These are phyloP conservation scores for Leptomonas seymouri DNA, from an alignment of 208 protist species.

Conservation along the genomic window DNA sequence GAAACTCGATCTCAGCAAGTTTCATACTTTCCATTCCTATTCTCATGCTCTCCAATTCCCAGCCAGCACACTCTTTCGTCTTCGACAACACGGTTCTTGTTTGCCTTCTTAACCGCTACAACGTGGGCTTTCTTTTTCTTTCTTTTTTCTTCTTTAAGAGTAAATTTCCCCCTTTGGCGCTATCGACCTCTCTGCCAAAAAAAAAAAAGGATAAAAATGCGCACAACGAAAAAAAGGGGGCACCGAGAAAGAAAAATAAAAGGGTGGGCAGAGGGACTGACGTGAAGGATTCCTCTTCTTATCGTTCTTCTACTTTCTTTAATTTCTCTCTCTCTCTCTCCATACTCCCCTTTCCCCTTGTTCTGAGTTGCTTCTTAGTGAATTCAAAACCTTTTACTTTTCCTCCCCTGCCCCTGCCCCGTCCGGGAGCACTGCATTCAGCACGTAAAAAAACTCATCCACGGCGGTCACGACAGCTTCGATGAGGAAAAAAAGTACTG, in stretches of 20 bases:
- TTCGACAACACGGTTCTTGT: background rate
- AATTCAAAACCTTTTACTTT: background rate
- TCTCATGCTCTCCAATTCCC: too few relatives aligned
- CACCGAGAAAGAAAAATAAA: background rate
- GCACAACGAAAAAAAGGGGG: too few relatives aligned
- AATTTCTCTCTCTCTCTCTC: conserved; percentile 1
- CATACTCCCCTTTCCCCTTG: background rate
- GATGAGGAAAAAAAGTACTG: conserved; percentile 27
- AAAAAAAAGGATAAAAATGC: too few relatives aligned
- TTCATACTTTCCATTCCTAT: too few relatives aligned
- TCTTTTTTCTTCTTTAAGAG: too few relatives aligned
- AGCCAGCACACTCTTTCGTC: too few relatives aligned
- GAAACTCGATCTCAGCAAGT: too few relatives aligned
- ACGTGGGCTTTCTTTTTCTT: too few relatives aligned
- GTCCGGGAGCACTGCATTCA: background rate
- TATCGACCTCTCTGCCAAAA: too few relatives aligned
- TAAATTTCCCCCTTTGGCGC: too few relatives aligned
- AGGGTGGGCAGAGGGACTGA: background rate
- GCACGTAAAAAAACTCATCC: conserved; percentile 11
- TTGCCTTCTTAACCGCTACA: conserved; percentile 1
- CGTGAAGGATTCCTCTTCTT: background rate
- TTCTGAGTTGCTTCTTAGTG: conserved; percentile 12
- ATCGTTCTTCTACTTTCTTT: background rate
- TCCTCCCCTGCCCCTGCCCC: background rate
- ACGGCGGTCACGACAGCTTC: background rate